Percentiles rank a stretch among this genome's conserved stretches.
Evolutionary conservation across 2,329 filamentous ascomycete species (phyloP).

Genomic region (Pyrenochaeta sp.): DNA sequence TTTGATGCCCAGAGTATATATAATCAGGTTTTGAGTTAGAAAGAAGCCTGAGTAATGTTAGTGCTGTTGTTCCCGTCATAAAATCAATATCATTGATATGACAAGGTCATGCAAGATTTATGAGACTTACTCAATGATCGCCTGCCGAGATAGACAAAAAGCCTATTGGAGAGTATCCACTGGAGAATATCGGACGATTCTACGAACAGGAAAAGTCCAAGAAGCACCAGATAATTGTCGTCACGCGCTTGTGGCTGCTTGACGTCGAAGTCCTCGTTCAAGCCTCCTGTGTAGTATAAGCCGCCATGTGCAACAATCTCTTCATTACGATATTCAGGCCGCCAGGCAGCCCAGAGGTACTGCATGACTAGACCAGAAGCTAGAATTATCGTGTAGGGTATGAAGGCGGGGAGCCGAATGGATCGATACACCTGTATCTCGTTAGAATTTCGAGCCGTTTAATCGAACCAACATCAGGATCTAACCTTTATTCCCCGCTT

Average conservation of each 20-base stretch:
- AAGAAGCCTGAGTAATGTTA: too few species aligned
- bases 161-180: slow-evolving; percentile 37
- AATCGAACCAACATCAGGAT: background rate
- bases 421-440: slow-evolving; percentile 2
- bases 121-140: slow-evolving; percentile 51
- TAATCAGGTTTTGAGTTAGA: slow-evolving; percentile 45
- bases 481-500: slow-evolving; percentile 9
- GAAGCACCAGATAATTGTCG: slow-evolving; percentile 51
- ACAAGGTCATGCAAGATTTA: too few species aligned
- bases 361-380: slow-evolving; percentile 47
- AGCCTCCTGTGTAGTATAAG: slow-evolving; percentile 44
- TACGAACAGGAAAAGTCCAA: slow-evolving; percentile 48
- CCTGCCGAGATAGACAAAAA: slow-evolving; percentile 47
- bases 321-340: slow-evolving; percentile 36
- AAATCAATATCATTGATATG: background rate
- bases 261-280: slow-evolving; percentile 42
- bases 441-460: background rate
- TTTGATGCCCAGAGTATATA: slow-evolving; percentile 50
- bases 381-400: slow-evolving; percentile 32
- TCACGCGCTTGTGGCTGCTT: slow-evolving; percentile 44
- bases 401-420: slow-evolving; percentile 27
- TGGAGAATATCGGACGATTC: slow-evolving; percentile 47
- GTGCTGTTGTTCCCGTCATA: too few species aligned
- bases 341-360: slow-evolving; percentile 48
- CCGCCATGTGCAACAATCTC: slow-evolving; percentile 49